Conservation (phyloP, 2,329 filamentous ascomycete species). For the Drechslerella dactyloides region DNA sequence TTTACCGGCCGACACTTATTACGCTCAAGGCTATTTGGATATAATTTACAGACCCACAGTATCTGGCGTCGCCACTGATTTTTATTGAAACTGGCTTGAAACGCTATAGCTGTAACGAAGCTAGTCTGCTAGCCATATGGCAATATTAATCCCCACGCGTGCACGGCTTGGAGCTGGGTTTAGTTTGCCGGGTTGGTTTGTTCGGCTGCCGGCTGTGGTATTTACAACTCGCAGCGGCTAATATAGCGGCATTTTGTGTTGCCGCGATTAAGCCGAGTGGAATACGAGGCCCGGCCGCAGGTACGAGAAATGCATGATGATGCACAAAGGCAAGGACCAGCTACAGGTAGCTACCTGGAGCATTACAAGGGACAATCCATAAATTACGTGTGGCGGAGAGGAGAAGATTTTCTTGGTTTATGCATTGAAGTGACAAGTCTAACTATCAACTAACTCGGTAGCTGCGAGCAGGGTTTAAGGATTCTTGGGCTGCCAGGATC, state of each 20-base stretch:
- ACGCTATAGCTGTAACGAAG: constrained; percentile 6
- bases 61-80: neutral
- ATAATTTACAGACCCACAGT: too few species aligned
- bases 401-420: constrained; percentile 1
- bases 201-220: constrained; percentile 32
- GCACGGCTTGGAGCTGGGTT: too few species aligned
- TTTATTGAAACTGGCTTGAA: constrained; percentile 48
- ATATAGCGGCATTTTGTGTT: constrained; percentile 45
- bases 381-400: neutral
- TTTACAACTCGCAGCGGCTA: constrained; percentile 51
- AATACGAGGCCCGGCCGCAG: too few species aligned
- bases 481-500: constrained; percentile 45
- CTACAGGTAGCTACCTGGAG: neutral
- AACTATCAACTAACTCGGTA: neutral
- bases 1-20: too few species aligned
- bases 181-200: neutral
- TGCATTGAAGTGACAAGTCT: neutral
- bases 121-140: too few species aligned
- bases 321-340: constrained; percentile 1
- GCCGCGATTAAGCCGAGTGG: constrained; percentile 5
- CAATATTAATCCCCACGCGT: too few species aligned
- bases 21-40: too few species aligned
- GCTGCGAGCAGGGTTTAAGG: constrained; percentile 1
- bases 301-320: constrained; percentile 6
- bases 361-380: neutral